phyloP scores from a whole-genome alignment of 768 basidiomycete genomes.

The Podaxis mareebaensis region DNA sequence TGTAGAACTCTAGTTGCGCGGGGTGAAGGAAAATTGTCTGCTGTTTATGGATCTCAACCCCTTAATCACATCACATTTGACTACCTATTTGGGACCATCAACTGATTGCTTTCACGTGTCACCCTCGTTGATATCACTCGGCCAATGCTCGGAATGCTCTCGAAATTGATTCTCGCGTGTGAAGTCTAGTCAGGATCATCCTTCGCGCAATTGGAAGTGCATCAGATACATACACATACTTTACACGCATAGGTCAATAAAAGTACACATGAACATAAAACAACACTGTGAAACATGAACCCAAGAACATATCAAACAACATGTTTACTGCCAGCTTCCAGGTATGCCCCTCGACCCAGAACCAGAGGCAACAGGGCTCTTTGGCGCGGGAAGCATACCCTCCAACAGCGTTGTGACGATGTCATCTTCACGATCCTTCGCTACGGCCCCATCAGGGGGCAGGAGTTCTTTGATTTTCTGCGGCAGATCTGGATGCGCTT shows the following conservation, averaged over 20 bases:
- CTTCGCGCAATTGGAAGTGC: not conserved
- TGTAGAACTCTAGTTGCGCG: not conserved
- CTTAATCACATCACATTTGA: constrained; percentile 6
- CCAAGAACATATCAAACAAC: not conserved
- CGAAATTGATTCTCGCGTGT: not conserved
- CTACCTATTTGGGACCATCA: not conserved
- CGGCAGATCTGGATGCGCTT: constrained; percentile 51
- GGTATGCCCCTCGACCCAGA: constrained; percentile 36
- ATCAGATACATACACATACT: constrained; percentile 1
- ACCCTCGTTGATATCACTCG: constrained; percentile 10
- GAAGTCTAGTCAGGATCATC: not conserved
- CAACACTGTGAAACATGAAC: constrained; percentile 4
- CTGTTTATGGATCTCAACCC: constrained; percentile 1
- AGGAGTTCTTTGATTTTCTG: constrained; percentile 52
- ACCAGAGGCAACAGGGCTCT: constrained; percentile 33
- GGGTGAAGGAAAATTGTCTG: constrained; percentile 3
- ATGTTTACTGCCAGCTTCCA: constrained; percentile 45
- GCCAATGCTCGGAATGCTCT: constrained; percentile 2
- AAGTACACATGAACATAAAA: not conserved
- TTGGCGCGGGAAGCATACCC: constrained; percentile 46
- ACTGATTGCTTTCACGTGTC: not conserved
- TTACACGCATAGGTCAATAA: constrained; percentile 3
- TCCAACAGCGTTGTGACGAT: constrained; percentile 65
- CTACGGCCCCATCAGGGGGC: constrained; percentile 38
- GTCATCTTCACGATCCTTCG: constrained; percentile 63